These are phyloP conservation scores for Fusarium protoensiforme DNA, from an alignment of 2,329 filamentous ascomycete genomes.

Conservation along the genomic window DNA sequence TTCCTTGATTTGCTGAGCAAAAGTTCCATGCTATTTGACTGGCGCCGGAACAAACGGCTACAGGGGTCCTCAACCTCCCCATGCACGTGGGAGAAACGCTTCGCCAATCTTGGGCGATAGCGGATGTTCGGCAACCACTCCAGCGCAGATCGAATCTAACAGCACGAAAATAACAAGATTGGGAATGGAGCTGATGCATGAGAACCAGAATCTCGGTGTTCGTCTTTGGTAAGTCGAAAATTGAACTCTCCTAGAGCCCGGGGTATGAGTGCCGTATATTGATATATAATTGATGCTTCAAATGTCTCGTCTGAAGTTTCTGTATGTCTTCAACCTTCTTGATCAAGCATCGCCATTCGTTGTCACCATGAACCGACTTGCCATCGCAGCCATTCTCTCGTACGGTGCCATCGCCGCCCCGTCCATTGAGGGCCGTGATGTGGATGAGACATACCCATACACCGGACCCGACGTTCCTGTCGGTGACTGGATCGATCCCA, in stretches of 20 bases:
- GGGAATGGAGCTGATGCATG: not conserved
- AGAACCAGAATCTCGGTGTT: not conserved
- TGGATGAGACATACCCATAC: slow-evolving; percentile 58
- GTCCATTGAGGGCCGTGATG: slow-evolving; percentile 14
- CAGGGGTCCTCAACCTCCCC: not conserved
- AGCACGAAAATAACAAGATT: not conserved
- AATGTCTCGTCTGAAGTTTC: not conserved
- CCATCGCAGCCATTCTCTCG: not conserved
- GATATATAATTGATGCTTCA: not conserved
- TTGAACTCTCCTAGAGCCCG: not conserved
- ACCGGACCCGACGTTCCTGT: slow-evolving; percentile 60
- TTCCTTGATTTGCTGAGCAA: not conserved
- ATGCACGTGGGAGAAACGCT: not conserved
- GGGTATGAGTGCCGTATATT: rapidly evolving
- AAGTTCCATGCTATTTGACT: not conserved
- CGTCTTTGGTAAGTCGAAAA: not conserved
- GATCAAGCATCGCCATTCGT: not conserved
- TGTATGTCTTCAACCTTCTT: not conserved
- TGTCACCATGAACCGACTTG: not conserved
- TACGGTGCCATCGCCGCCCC: not conserved
- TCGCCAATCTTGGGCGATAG: not conserved
- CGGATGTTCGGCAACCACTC: not conserved
- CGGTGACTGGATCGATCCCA: slow-evolving; percentile 62
- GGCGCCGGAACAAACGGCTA: not conserved
- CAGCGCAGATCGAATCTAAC: not conserved